Base-by-base conservation (phyloP, 1,139 yeast species). In the Geotrichum aggregatum region DNA sequence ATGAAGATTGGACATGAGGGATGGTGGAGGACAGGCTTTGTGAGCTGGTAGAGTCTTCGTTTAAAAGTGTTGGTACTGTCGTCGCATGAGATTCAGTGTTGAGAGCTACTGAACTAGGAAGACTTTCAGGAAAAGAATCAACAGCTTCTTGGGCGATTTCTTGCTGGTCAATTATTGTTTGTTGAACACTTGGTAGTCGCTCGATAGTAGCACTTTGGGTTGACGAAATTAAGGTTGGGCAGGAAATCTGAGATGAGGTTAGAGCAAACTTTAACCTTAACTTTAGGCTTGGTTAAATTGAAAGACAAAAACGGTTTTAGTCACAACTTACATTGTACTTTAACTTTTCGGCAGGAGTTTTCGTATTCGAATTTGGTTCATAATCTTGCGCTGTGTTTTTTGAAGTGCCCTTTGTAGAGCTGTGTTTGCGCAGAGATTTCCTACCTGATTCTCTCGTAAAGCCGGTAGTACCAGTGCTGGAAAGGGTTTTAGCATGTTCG, bases 371-470 rank as follows among this genome's bases (percentile, higher is more conserved):
- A 5, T 24, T n/a, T 65, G 71, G 75, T 6, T 76, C 94, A 49
- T 94, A 91, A 64, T 83, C 84, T 1, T 92, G 98, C 98, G 86
- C 95, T 14, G 72, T 92, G 57, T 68, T 87, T 10, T 98, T 98
- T 0, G 98, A 98, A 0, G 86, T 87, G 5, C 59, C 88, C 18
- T 79, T 89, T n/a, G n/a, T n/a, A n/a, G n/a, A n/a, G n/a, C n/a
- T n/a, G n/a, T n/a, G n/a, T n/a, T n/a, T n/a, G n/a, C n/a, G n/a
- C n/a, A n/a, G n/a, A n/a, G n/a, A n/a, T n/a, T n/a, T n/a, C n/a
- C n/a, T n/a, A n/a, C n/a, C n/a, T n/a, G n/a, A n/a, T n/a, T n/a
- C n/a, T n/a, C n/a, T n/a, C n/a, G n/a, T n/a, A n/a, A n/a, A n/a
- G n/a, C n/a, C n/a, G n/a, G n/a, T n/a, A 24, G 28, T 5, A 24